A percentile compares a stretch with the other conserved stretches of the same genome.
phyloP scores from a whole-genome alignment of 305 asterid species.

The Fraxinus paxiana region DNA sequence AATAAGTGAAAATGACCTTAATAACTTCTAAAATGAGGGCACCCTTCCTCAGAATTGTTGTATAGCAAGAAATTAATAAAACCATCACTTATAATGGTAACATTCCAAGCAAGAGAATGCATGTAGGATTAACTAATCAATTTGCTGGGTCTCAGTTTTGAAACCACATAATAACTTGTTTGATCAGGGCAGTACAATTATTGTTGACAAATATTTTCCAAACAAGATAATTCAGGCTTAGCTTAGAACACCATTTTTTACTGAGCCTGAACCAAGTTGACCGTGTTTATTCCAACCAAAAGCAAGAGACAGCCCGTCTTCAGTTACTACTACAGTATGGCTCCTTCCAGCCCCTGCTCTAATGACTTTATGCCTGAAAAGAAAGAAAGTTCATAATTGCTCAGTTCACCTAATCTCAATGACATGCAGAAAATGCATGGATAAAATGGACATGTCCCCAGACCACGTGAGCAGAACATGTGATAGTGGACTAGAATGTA shows the following conservation, averaged over 20 bases:
- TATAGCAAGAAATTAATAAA: neutral
- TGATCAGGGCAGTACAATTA: neutral
- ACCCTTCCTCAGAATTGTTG: neutral
- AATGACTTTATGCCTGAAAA: conserved; percentile 61
- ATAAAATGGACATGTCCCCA: neutral
- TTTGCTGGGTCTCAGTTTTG: conserved; percentile 1
- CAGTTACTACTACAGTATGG: conserved; percentile 85
- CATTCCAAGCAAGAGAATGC: conserved; percentile 1
- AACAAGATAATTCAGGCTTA: conserved; percentile 1
- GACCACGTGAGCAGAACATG: neutral
- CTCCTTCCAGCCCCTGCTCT: conserved; percentile 75
- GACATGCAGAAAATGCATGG: neutral
- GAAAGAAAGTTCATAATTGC: conserved; percentile 5
- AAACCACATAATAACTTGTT: neutral
- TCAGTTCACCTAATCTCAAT: conserved; percentile 9
- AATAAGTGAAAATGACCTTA: neutral
- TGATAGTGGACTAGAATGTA: neutral
- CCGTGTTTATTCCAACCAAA: conserved; percentile 98
- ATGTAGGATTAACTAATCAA: conserved; percentile 2
- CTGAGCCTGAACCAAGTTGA: conserved; percentile 80
- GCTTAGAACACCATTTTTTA: conserved; percentile 56
- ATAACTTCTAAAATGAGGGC: neutral
- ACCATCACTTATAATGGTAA: neutral
- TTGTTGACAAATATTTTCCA: conserved; percentile 1
- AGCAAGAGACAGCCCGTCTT: conserved; percentile 64